Conservation (phyloP, 495 filamentous ascomycete genomes). For the Alectoria sarmentosa region DNA sequence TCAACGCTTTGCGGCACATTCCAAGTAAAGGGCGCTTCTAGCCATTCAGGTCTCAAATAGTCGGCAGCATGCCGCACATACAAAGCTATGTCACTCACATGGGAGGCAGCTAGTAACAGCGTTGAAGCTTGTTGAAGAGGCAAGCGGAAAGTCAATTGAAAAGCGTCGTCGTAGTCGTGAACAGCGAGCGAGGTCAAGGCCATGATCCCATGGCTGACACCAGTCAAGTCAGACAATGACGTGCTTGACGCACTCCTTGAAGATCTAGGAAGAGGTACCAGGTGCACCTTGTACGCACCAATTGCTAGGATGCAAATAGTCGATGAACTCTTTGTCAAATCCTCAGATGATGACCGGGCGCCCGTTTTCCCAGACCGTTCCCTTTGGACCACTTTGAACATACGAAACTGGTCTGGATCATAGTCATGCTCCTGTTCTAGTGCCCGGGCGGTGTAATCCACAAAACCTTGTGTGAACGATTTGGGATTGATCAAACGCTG, state of each 20-base stretch:
- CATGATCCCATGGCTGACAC: conserved; percentile 62
- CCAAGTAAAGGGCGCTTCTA: conserved; percentile 59
- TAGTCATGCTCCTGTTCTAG: conserved; percentile 66
- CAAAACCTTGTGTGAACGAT: conserved; percentile 52
- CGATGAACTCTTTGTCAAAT: conserved; percentile 64
- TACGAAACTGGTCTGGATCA: conserved; percentile 59
- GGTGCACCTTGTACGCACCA: conserved; percentile 72
- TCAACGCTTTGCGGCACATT: conserved; percentile 57
- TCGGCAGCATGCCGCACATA: conserved; percentile 66
- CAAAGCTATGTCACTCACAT: conserved; percentile 68
- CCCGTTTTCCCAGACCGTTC: conserved; percentile 42
- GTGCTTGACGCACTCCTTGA: conserved; percentile 49
- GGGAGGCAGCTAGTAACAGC: conserved; percentile 71
- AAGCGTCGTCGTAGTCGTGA: conserved; percentile 70
- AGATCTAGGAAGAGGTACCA: conserved; percentile 64
- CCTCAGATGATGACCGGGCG: conserved; percentile 63
- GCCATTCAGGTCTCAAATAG: conserved; percentile 77
- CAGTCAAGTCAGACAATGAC: conserved; percentile 43
- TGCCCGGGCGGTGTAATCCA: conserved; percentile 57
- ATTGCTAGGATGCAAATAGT: conserved; percentile 79
- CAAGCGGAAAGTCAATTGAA: conserved; percentile 75
- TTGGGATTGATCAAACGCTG: conserved; percentile 45
- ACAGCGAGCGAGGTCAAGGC: conserved; percentile 62
- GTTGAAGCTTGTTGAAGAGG: conserved; percentile 57
- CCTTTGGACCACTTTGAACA: conserved; percentile 80